Evolutionary conservation across 2,329 filamentous ascomycete genomes (phyloP).

Genomic region (Talaromyces pinophilus): DNA sequence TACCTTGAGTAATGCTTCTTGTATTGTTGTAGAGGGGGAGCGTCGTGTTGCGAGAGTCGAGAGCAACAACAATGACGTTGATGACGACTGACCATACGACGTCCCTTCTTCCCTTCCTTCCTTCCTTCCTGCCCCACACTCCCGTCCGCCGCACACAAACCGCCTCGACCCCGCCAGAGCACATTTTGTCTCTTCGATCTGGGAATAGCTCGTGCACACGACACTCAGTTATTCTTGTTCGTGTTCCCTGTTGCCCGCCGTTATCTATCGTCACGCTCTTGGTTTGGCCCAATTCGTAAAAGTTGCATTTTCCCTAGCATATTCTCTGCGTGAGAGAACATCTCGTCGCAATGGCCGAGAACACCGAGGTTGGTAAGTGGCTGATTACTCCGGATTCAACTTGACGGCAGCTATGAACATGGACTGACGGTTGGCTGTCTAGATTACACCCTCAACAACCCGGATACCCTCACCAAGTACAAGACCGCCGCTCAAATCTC

Average conservation of each 20-base stretch:
- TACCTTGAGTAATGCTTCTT: background rate
- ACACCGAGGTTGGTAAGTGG: conserved; percentile 46
- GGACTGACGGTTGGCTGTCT: conserved; percentile 3
- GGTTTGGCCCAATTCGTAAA: background rate
- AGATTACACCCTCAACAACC: conserved; percentile 91
- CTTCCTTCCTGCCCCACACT: conserved; percentile 16
- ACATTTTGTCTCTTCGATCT: conserved; percentile 8
- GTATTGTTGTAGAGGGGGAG: background rate
- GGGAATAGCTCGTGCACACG: conserved; percentile 14
- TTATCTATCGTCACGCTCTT: background rate
- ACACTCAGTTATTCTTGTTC: background rate
- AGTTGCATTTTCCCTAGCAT: background rate
- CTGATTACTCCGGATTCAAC: background rate
- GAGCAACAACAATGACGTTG: conserved; percentile 17
- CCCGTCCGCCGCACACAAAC: conserved; percentile 21
- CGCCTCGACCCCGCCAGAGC: conserved; percentile 16
- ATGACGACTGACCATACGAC: background rate
- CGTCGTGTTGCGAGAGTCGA: background rate
- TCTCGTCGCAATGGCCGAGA: conserved; percentile 42
- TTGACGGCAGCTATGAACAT: background rate
- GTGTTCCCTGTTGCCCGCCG: background rate
- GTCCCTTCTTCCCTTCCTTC: background rate
- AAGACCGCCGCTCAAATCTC: conserved; percentile 95
- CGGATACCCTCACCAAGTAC: conserved; percentile 97
- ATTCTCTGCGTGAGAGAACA: conserved; percentile 10